Evolutionary conservation across 2,329 filamentous ascomycete genomes (phyloP).

Genomic region (Botryosphaeria dothidea): DNA sequence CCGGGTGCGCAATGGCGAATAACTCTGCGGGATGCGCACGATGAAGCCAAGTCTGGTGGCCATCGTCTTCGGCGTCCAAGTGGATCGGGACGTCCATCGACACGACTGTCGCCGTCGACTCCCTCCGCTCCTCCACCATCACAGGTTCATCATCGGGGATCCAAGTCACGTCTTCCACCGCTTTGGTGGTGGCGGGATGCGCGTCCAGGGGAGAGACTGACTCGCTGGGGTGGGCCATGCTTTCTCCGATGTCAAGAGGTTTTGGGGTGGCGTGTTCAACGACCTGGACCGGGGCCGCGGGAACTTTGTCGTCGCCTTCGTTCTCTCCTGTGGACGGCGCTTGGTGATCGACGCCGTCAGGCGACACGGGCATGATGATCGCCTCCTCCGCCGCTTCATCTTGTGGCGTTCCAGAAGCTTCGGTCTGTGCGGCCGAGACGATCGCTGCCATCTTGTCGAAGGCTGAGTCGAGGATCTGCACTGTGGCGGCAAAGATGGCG

Average conservation of each 20-base stretch:
- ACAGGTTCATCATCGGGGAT: too few relatives aligned
- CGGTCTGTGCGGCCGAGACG: neutral
- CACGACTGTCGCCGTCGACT: conserved; percentile 20
- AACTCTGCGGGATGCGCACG: neutral
- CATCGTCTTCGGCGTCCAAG: neutral
- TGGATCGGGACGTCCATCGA: neutral
- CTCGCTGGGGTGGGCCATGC: too few relatives aligned
- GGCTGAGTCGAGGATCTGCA: neutral
- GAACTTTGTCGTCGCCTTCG: neutral
- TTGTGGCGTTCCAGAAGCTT: neutral
- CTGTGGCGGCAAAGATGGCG: neutral
- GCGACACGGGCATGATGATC: neutral
- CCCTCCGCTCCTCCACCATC: conserved; percentile 26
- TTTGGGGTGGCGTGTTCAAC: too few relatives aligned
- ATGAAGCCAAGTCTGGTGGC: neutral
- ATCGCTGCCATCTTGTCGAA: neutral
- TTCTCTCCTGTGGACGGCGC: neutral
- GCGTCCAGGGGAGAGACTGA: too few relatives aligned
- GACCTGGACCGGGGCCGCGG: too few relatives aligned
- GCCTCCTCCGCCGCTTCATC: too few relatives aligned
- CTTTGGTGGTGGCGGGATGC: too few relatives aligned
- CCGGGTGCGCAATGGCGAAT: neutral
- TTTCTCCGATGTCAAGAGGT: too few relatives aligned
- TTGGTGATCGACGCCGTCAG: neutral
- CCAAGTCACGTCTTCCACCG: too few relatives aligned